Evolutionary conservation across 2,329 filamentous ascomycete species (phyloP), one percentile per base, ranked within the genome.

Genomic region (Alternaria triticina): DNA sequence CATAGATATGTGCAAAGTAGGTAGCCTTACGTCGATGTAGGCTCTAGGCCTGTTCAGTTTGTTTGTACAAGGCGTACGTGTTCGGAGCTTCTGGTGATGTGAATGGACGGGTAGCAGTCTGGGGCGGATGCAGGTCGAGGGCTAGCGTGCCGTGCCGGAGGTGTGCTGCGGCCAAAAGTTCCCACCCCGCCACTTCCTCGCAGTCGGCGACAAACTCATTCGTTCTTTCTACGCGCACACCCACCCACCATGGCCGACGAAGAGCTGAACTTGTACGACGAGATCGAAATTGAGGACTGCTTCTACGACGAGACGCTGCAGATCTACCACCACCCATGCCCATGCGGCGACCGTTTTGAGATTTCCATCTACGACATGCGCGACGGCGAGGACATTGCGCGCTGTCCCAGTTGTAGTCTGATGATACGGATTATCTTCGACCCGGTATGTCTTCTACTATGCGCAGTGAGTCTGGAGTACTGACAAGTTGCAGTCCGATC

Each of bases 341-440:
- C 96, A 1, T 99, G 96, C 82, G 96, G 96, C 83, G 96, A 99
- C 83, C 89, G 92, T 64, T 99, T 99, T 83, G 92, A 97, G 83
- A 97, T 96, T 76, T 88, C 87, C 20, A 88, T 98, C 59, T 88
- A 86, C 59, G 94, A 98, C 79, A 84, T 99, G 73, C 87, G 90
- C 61, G 94, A 98, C 77, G 92, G 93, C 67, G 89, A 95, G 79
- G 94, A 98, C 72, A 94, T 99, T 76, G 96, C 92, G n/a, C 92
- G 98, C 11, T 99, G 96, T 75, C 96, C 96, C 22, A 97, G 94
- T 79, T 99, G 96, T 82, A 97, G 94, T 80, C 83, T 99, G 73
- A 97, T 97, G 93, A 97, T 99, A 61, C 84, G 91, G 62, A 94
- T 99, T 13, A 96, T 99, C 50, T 99, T 94, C 73, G 96, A 98